Evolutionary conservation across 2,329 filamentous ascomycete genomes (phyloP).

Genomic region (Lasiodiplodia sp.): DNA sequence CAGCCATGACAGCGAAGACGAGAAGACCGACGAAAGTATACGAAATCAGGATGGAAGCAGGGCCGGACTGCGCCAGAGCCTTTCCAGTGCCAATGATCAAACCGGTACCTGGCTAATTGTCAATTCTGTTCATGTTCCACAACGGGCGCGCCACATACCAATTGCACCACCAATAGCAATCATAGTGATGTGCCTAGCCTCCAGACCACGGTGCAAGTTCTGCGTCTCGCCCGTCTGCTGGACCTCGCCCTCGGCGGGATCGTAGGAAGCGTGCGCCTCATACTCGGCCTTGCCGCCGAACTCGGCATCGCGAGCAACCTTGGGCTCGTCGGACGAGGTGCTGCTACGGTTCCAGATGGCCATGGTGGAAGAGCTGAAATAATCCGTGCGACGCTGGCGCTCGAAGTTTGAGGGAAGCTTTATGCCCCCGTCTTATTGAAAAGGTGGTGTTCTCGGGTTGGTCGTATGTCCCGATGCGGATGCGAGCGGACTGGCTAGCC

Average conservation of each 20-base stretch:
- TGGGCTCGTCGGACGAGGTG: constrained; percentile 13
- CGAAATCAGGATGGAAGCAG: constrained; percentile 74
- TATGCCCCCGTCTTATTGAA: constrained; percentile 6
- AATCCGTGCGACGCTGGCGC: neutral
- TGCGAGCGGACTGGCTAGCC: constrained; percentile 10
- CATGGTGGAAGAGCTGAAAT: neutral
- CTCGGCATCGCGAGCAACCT: constrained; percentile 10
- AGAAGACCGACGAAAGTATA: constrained; percentile 74
- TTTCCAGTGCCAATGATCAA: constrained; percentile 72
- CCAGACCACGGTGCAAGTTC: constrained; percentile 60
- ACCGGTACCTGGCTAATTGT: constrained; percentile 59
- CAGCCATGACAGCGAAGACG: constrained; percentile 83
- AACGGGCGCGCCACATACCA: constrained; percentile 58
- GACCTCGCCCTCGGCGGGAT: constrained; percentile 18
- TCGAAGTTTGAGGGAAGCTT: neutral
- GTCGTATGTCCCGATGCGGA: constrained; percentile 10
- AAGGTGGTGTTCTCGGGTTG: constrained; percentile 3
- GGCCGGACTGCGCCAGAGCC: constrained; percentile 60
- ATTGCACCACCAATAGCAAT: constrained; percentile 79
- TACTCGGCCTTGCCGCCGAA: constrained; percentile 25
- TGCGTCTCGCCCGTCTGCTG: constrained; percentile 16
- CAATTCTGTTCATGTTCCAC: neutral
- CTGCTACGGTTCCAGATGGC: constrained; percentile 27
- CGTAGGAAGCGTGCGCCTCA: constrained; percentile 17
- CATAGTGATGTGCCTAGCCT: constrained; percentile 65